Conservation (phyloP, 2,329 filamentous ascomycete species). For the Paraconiothyrium brasiliense region DNA sequence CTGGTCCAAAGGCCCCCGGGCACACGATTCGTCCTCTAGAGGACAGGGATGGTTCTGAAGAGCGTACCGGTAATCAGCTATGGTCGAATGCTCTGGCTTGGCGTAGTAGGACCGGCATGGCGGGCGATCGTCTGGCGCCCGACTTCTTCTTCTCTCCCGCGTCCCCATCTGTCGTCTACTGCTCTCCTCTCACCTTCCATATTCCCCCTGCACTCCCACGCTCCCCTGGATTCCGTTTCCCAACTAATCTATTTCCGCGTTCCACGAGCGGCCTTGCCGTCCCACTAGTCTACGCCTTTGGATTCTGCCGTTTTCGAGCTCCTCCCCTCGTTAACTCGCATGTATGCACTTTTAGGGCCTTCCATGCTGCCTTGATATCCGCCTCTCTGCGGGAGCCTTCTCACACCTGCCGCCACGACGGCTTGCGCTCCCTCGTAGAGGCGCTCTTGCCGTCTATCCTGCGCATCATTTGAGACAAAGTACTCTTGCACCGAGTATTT, state of each 20-base stretch:
- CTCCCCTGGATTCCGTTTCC: constrained; percentile 15
- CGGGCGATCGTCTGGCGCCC: constrained; percentile 22
- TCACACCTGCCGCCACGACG: constrained; percentile 39
- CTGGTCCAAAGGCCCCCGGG: constrained; percentile 9
- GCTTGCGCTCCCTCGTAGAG: constrained; percentile 32
- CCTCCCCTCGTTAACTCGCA: constrained; percentile 31
- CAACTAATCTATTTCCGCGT: constrained; percentile 16
- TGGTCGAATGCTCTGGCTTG: constrained; percentile 16
- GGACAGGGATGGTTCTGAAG: constrained; percentile 20
- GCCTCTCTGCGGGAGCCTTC: constrained; percentile 36
- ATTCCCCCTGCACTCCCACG: constrained; percentile 8
- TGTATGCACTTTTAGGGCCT: constrained; percentile 46
- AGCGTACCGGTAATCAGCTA: constrained; percentile 23
- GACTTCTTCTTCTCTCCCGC: constrained; percentile 20
- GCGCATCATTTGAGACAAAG: constrained; percentile 28
- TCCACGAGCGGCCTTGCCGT: constrained; percentile 33
- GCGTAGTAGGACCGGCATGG: constrained; percentile 13
- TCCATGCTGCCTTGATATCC: constrained; percentile 51
- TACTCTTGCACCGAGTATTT: constrained; percentile 33
- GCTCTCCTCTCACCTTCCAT: constrained; percentile 16
- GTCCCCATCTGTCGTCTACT: constrained; percentile 18
- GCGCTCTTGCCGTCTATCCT: constrained; percentile 31
- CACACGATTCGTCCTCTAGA: constrained; percentile 2
- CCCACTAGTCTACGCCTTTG: constrained; percentile 15
- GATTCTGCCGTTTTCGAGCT: constrained; percentile 27